These are phyloP conservation scores for Candida suzukii DNA, from an alignment of 805 yeast genomes.

Conservation along the genomic window DNA sequence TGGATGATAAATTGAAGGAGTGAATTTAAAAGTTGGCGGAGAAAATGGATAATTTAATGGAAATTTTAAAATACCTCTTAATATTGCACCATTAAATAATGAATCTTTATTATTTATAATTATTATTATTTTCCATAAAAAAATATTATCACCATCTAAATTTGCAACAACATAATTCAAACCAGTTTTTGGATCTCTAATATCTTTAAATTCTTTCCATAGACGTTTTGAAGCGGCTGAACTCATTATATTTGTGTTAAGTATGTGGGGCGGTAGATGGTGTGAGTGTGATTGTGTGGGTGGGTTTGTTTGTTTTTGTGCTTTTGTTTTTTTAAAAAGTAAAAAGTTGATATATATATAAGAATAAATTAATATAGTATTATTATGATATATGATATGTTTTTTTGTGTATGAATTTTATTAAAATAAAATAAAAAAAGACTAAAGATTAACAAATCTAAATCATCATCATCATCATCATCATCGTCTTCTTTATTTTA, in stretches of 20 bases:
- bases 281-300: too few species aligned
- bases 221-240: constrained; percentile 67
- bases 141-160: constrained; percentile 52
- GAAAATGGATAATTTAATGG: constrained; percentile 88
- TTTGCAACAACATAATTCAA: constrained; percentile 28
- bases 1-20: constrained; percentile 94
- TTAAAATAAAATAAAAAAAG: too few species aligned
- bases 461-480: too few species aligned
- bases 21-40: constrained; percentile 90
- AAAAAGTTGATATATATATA: too few species aligned
- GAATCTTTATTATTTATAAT: constrained; percentile 89
- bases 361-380: too few species aligned
- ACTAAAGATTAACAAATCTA: too few species aligned
- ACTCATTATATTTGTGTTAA: not conserved
- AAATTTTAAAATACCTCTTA: constrained; percentile 88
- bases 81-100: constrained; percentile 89
- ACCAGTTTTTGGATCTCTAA: constrained; percentile 84
- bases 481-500: too few species aligned
- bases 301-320: not conserved
- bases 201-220: constrained; percentile 89
- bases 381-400: too few species aligned
- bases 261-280: not conserved
- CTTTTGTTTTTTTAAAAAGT: too few species aligned
- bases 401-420: too few species aligned
- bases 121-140: constrained; percentile 78